Evolutionary conservation across 768 basidiomycete species (phyloP).

Genomic region (Rhizopogon sp.): DNA sequence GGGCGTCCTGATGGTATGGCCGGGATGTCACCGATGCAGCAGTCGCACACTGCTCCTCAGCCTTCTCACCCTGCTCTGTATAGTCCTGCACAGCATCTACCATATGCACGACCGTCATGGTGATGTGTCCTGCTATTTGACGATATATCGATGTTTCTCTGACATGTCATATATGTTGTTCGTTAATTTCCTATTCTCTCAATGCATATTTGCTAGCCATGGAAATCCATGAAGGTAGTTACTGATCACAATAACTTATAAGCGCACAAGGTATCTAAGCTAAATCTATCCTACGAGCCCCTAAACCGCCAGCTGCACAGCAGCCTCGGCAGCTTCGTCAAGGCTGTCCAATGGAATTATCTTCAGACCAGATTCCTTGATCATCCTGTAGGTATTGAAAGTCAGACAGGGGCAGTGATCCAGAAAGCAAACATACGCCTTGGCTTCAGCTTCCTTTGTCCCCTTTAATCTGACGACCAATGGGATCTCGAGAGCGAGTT

Average conservation of each 20-base stretch:
- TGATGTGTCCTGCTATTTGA: conserved; percentile 9
- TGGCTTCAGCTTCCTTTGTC: conserved; percentile 94
- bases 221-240: too few relatives aligned
- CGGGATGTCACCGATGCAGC: conserved; percentile 33
- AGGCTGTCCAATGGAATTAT: conserved; percentile 92
- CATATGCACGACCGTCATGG: conserved; percentile 26
- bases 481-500: conserved; percentile 79
- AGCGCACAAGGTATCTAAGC: neutral
- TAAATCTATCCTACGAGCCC: conserved; percentile 12
- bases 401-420: conserved; percentile 1
- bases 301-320: conserved; percentile 58
- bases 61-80: conserved; percentile 24
- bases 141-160: conserved; percentile 30
- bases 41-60: conserved; percentile 24
- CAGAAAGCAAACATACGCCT: conserved; percentile 57
- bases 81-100: conserved; percentile 15
- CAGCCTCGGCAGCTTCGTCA: conserved; percentile 85
- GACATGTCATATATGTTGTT: conserved; percentile 11
- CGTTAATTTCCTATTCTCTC: neutral
- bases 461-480: conserved; percentile 94
- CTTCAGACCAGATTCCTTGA: conserved; percentile 85
- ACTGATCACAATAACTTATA: neutral
- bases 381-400: conserved; percentile 60
- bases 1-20: conserved; percentile 44
- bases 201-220: neutral